phyloP scores from a whole-genome alignment of 768 basidiomycete genomes.

The Lentinula sp. region DNA sequence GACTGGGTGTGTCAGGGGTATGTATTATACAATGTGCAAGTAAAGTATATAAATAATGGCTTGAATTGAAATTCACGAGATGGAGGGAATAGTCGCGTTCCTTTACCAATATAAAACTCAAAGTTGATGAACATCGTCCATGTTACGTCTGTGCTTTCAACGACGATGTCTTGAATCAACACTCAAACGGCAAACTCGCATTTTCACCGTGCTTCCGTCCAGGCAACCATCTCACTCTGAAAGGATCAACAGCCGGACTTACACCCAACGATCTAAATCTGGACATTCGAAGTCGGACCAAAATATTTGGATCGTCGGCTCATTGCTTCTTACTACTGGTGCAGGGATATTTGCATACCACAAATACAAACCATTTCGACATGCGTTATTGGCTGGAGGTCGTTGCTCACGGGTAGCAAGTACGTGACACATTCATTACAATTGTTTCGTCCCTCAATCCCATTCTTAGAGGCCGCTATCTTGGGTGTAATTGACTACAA shows the following conservation, averaged over 20 bases:
- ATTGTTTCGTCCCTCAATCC: slow-evolving; percentile 8
- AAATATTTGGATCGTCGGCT: not conserved
- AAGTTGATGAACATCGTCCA: not conserved
- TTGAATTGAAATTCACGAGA: too few species aligned
- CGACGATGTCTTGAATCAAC: not conserved
- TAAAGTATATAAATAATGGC: too few species aligned
- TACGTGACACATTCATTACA: slow-evolving; percentile 21
- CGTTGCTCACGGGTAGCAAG: slow-evolving; percentile 79
- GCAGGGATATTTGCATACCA: slow-evolving; percentile 46
- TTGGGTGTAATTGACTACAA: slow-evolving; percentile 70
- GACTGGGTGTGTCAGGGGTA: too few species aligned
- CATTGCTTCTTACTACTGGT: slow-evolving; percentile 1
- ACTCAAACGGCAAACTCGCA: not conserved
- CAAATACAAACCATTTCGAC: slow-evolving; percentile 66
- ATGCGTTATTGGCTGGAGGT: slow-evolving; percentile 63
- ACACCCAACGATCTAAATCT: not conserved
- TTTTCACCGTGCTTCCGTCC: not conserved
- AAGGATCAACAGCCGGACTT: not conserved
- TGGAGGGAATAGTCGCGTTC: too few species aligned
- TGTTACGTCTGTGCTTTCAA: not conserved
- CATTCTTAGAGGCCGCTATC: slow-evolving; percentile 48
- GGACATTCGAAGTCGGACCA: not conserved
- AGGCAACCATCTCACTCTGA: not conserved
- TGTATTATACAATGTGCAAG: too few species aligned
- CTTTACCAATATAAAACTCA: too few species aligned